These are phyloP conservation scores for Knufia fluminis DNA, from an alignment of 2,329 filamentous ascomycete species.

Conservation along the genomic window DNA sequence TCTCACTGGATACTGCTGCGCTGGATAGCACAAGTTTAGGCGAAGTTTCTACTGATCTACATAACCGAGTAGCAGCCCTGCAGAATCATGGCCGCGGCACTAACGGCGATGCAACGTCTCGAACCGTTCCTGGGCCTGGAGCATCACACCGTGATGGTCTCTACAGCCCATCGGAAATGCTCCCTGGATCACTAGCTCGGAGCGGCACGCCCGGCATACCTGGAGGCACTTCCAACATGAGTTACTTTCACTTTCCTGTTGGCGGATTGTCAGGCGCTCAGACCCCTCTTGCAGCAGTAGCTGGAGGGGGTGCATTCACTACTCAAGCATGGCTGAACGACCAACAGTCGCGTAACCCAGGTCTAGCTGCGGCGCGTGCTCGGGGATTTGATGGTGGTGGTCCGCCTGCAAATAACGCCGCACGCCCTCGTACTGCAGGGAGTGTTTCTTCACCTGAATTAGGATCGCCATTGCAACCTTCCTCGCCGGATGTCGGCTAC, in stretches of 20 bases:
- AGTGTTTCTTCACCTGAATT: conserved; percentile 20
- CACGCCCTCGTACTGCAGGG: conserved; percentile 35
- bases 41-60: not conserved
- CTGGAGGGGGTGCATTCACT: conserved; percentile 33
- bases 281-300: conserved; percentile 40
- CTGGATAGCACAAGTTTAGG: not conserved
- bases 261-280: conserved; percentile 41
- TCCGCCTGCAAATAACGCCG: conserved; percentile 31
- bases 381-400: conserved; percentile 20
- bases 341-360: conserved; percentile 3
- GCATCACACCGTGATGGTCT: not conserved
- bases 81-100: not conserved
- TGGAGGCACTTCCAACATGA: conserved; percentile 41
- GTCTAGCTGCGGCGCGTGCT: not conserved
- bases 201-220: conserved; percentile 40
- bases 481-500: conserved; percentile 14
- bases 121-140: not conserved
- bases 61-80: conserved; percentile 3
- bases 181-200: conserved; percentile 34
- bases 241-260: conserved; percentile 40
- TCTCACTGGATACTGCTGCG: not conserved
- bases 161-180: conserved; percentile 25
- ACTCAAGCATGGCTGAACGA: conserved; percentile 30
- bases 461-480: conserved; percentile 13
- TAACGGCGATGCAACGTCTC: not conserved